Evolutionary conservation across 2,329 filamentous ascomycete genomes (phyloP).

Genomic region (Alternaria postmessia): DNA sequence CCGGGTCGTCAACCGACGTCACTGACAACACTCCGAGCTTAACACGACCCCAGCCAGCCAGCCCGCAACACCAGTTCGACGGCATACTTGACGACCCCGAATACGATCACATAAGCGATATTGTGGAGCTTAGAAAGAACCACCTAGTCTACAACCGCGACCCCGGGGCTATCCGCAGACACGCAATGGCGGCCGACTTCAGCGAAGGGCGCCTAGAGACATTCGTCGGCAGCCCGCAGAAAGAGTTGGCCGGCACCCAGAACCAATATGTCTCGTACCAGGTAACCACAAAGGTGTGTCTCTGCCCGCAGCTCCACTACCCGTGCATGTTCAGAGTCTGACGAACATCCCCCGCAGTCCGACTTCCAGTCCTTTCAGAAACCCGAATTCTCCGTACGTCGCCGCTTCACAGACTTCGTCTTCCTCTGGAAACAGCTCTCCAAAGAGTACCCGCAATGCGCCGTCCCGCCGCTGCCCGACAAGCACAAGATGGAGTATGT

Average conservation of each 20-base stretch:
- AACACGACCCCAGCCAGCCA: slow-evolving; percentile 13
- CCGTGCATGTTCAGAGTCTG: background rate
- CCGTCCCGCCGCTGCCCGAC: slow-evolving; percentile 92
- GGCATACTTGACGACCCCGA: slow-evolving; percentile 22
- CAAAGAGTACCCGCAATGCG: slow-evolving; percentile 88
- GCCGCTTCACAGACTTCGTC: slow-evolving; percentile 97
- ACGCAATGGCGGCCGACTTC: slow-evolving; percentile 48
- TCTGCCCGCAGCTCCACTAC: background rate
- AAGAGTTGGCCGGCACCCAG: slow-evolving; percentile 96
- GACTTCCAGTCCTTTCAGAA: slow-evolving; percentile 94
- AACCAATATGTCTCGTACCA: slow-evolving; percentile 96
- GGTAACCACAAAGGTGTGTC: slow-evolving; percentile 81
- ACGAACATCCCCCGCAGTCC: slow-evolving; percentile 64
- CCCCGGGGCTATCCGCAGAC: slow-evolving; percentile 20
- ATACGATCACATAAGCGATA: slow-evolving; percentile 24
- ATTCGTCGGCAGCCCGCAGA: slow-evolving; percentile 81
- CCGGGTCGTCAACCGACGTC: slow-evolving; percentile 22
- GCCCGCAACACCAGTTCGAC: slow-evolving; percentile 8
- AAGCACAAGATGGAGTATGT: slow-evolving; percentile 99
- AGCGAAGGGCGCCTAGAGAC: slow-evolving; percentile 80
- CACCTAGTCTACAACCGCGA: slow-evolving; percentile 10
- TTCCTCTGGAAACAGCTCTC: slow-evolving; percentile 92
- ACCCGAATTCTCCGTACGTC: slow-evolving; percentile 77
- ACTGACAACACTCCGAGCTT: slow-evolving; percentile 22
- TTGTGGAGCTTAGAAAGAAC: slow-evolving; percentile 17